Percentiles rank a stretch among this genome's conserved stretches.
Conservation (phyloP, 169 alveolate species). For the Condylostoma magnum region DNA sequence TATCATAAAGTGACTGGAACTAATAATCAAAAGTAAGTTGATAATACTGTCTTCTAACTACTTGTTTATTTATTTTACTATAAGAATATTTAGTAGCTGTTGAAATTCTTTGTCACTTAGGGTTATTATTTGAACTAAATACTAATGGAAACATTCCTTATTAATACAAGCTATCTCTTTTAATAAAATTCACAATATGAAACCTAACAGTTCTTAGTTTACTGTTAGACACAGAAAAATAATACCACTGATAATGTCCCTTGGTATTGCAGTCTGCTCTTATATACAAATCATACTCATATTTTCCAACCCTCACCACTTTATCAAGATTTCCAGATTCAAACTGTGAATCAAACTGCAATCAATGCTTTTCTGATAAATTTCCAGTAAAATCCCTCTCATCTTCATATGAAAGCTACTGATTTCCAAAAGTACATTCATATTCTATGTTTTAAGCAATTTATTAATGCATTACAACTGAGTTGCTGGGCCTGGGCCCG, state of each 20-base stretch:
- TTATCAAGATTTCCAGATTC: conserved; percentile 88
- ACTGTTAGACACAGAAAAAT: conserved; percentile 40
- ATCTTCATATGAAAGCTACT: not conserved
- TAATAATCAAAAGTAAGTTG: conserved; percentile 63
- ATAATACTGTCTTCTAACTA: conserved; percentile 42
- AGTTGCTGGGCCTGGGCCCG: not conserved
- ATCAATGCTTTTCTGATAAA: conserved; percentile 29
- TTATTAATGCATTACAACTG: not conserved
- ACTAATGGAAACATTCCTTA: conserved; percentile 22
- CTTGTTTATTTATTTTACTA: conserved; percentile 41
- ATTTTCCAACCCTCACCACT: conserved; percentile 76
- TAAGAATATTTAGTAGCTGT: conserved; percentile 43
- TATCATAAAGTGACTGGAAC: conserved; percentile 64
- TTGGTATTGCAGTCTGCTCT: conserved; percentile 89
- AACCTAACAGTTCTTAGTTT: conserved; percentile 17
- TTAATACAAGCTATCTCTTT: conserved; percentile 9
- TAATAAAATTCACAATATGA: conserved; percentile 38
- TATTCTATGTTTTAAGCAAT: not conserved
- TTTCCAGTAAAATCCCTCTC: not conserved
- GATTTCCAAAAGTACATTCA: not conserved
- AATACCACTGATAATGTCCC: conserved; percentile 89
- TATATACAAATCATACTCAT: conserved; percentile 82
- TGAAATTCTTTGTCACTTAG: conserved; percentile 49
- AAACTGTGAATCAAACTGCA: conserved; percentile 81
- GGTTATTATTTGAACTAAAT: conserved; percentile 1